Base-by-base conservation (phyloP, 177 flowering plant species). In the Telopea speciosissima region DNA sequence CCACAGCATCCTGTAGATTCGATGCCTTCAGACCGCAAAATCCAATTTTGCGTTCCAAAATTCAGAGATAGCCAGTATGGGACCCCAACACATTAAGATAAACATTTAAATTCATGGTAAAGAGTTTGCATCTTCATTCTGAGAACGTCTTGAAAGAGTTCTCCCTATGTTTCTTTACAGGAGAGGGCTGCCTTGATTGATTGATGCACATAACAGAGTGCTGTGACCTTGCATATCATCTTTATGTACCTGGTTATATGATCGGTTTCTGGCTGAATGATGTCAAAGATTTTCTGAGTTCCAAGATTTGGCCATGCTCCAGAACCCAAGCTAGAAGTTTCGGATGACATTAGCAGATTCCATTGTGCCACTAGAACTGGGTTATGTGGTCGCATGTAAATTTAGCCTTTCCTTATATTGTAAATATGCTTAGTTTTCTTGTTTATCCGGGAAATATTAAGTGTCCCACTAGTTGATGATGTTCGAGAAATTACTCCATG, bases 141-240 rank as follows among this genome's bases (percentile, higher is more conserved):
- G 40, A 36, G 40, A 4, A 66, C 9, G 25, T 60, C 36, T 25
- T 63, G 72, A 45, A 54, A 62, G 17, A 5, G 58, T 23, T 22
- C 49, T 6, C 22, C 19, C 24, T 65, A 7, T 26, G 54, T 31
- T 33, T 67, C 67, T 68, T 70, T 68, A 40, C 89, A 87, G 90
- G 94, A 87, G 74, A 86, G 67, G 75, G 76, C 72, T 74, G 40
- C 86, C 65, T 62, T 80, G 77, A 74, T 83, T 80, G 77, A 74
- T 83, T 56, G 90, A 81, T 76, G 82, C 52, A 33, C 83, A 62
- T 45, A 81, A 83, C 77, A 83, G 91, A 74, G 23, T 76, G 66
- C 68, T 85, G 76, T 86, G 77, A 84, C 65, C 70, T 62, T 49
- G 23, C 66, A 24, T 22, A 19, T 19, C 36, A 60, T 54, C 45